phyloP scores from a whole-genome alignment of 306 rosid genomes.

The Prunus kanzakura region DNA sequence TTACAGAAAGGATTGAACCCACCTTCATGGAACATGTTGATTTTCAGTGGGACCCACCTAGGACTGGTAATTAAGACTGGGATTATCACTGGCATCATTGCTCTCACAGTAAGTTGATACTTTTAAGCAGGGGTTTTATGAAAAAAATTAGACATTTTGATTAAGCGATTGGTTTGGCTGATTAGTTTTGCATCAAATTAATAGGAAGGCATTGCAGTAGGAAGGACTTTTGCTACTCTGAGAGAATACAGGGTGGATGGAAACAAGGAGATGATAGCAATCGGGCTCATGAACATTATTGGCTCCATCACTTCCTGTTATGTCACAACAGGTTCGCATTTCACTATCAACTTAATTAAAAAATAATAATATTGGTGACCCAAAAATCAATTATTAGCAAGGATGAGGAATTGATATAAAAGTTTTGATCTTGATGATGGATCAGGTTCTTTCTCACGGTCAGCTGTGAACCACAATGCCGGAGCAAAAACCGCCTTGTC shows the following conservation, averaged over 20 bases:
- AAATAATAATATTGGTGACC: not conserved
- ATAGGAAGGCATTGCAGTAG: constrained; percentile 99
- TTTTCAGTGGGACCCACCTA: constrained; percentile 52
- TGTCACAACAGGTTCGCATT: constrained; percentile 69
- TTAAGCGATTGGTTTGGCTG: not conserved
- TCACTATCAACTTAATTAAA: too few species aligned
- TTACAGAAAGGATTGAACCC: constrained; percentile 80
- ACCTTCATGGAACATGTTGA: constrained; percentile 75
- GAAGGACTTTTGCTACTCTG: constrained; percentile 89
- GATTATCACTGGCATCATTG: constrained; percentile 79
- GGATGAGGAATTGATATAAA: not conserved
- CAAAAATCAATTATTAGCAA: not conserved
- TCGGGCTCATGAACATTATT: constrained; percentile 87
- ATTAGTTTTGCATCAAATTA: constrained; percentile 3
- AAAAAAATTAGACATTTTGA: not conserved
- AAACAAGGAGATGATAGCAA: constrained; percentile 98
- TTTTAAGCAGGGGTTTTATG: not conserved
- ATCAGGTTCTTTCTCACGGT: constrained; percentile 86
- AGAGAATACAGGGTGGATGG: constrained; percentile 87
- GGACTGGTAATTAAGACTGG: constrained; percentile 74
- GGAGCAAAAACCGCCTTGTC: constrained; percentile 90
- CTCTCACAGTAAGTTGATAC: constrained; percentile 70
- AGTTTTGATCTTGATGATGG: constrained; percentile 9
- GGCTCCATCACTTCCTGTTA: constrained; percentile 95
- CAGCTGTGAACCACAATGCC: constrained; percentile 92